These are phyloP conservation scores for Daldinia sp. DNA, from an alignment of 2,329 filamentous ascomycete genomes.

Conservation along the genomic window DNA sequence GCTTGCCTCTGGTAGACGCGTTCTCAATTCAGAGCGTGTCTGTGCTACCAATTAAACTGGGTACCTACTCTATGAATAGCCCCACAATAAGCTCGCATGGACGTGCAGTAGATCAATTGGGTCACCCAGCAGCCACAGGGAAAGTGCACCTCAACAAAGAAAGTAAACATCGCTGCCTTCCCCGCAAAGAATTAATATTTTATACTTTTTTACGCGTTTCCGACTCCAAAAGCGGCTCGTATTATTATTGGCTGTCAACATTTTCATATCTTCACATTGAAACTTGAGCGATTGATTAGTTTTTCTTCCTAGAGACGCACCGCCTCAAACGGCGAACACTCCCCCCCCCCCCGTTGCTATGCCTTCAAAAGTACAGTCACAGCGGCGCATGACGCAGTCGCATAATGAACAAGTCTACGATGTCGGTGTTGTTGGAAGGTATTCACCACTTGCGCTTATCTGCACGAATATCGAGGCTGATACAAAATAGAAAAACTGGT, in stretches of 20 bases:
- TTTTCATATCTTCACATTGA: conserved; percentile 5
- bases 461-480: conserved; percentile 17
- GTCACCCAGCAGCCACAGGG: conserved; percentile 27
- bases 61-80: conserved; percentile 5
- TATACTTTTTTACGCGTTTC: conserved; percentile 13
- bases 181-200: conserved; percentile 23
- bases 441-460: conserved; percentile 11
- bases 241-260: not conserved
- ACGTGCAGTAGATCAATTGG: conserved; percentile 41
- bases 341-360: conserved; percentile 49
- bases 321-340: not conserved
- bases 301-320: not conserved
- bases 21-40: conserved; percentile 42
- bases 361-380: conserved; percentile 54
- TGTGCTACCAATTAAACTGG: conserved; percentile 21
- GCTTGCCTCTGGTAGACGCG: conserved; percentile 38
- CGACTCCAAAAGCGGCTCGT: conserved; percentile 14
- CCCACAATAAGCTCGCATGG: conserved; percentile 34
- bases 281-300: conserved; percentile 15
- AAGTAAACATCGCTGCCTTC: conserved; percentile 41
- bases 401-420: conserved; percentile 63
- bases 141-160: conserved; percentile 22
- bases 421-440: conserved; percentile 65
- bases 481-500: conserved; percentile 81
- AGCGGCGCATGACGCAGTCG: conserved; percentile 55